phyloP scores from a whole-genome alignment of 208 protist genomes.

The Leishmania martiniquensis region DNA sequence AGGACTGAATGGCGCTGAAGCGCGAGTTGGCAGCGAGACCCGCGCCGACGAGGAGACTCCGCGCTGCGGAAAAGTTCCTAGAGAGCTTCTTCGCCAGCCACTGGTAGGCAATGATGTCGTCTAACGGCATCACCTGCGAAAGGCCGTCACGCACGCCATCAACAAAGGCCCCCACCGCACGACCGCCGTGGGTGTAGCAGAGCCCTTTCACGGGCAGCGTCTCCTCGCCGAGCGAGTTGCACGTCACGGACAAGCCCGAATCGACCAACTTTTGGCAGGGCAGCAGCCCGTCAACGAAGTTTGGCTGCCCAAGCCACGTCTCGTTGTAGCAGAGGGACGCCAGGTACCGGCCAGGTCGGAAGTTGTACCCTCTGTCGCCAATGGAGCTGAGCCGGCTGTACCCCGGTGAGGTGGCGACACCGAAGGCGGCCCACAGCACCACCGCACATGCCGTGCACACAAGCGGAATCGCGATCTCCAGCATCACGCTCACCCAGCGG shows the following conservation, averaged over 20 bases:
- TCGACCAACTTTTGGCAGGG: conserved; percentile 2
- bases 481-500: conserved; percentile 15
- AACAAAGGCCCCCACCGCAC: not conserved
- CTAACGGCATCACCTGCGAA: conserved; percentile 14
- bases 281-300: conserved; percentile 13
- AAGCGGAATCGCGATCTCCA: conserved; percentile 49
- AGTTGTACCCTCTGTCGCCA: not conserved
- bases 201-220: conserved; percentile 35
- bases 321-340: conserved; percentile 23
- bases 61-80: not conserved
- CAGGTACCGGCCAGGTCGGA: not conserved
- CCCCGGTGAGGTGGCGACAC: not conserved
- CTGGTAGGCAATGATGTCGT: conserved; percentile 36
- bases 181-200: conserved; percentile 12
- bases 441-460: conserved; percentile 33
- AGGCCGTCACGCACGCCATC: conserved; percentile 4
- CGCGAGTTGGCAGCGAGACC: conserved; percentile 29
- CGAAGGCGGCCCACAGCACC: conserved; percentile 33
- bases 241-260: not conserved
- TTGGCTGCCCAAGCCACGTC: conserved; percentile 18
- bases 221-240: conserved; percentile 23
- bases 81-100: conserved; percentile 24
- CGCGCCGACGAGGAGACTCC: conserved; percentile 8
- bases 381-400: not conserved
- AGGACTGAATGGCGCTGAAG: conserved; percentile 19